A percentile compares a stretch with the other conserved stretches of the same genome.
Conservation (phyloP, 768 basidiomycete genomes). For the Lactarius quietus region DNA sequence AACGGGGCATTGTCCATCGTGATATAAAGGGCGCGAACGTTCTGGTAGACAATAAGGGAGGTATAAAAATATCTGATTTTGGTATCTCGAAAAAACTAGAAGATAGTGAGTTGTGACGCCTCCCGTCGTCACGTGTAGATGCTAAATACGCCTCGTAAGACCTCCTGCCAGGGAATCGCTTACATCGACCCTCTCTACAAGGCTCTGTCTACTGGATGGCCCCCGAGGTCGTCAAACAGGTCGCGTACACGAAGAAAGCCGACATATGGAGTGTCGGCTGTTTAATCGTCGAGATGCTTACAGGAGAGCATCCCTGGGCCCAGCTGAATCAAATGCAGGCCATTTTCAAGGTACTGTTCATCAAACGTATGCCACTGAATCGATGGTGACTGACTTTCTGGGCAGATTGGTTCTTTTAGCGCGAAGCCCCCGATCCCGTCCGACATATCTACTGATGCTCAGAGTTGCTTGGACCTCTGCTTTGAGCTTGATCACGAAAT, state of each 20-base stretch:
- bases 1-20: conserved; percentile 91
- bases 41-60: conserved; percentile 95
- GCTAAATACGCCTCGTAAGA: conserved; percentile 29
- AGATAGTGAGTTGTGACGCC: conserved; percentile 63
- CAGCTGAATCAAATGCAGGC: conserved; percentile 99
- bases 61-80: conserved; percentile 96
- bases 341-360: conserved; percentile 77
- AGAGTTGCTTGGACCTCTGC: conserved; percentile 79
- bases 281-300: conserved; percentile 94
- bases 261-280: conserved; percentile 98
- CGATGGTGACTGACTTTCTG: neutral
- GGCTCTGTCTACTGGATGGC: conserved; percentile 99
- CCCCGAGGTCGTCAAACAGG: conserved; percentile 97
- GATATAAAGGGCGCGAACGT: conserved; percentile 99
- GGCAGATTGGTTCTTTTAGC: conserved; percentile 84
- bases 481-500: conserved; percentile 82
- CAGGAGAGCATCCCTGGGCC: conserved; percentile 93
- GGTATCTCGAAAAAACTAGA: conserved; percentile 98
- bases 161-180: conserved; percentile 56
- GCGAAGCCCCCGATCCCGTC: conserved; percentile 85
- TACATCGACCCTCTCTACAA: conserved; percentile 89
- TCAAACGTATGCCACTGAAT: neutral
- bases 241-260: conserved; percentile 83
- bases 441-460: conserved; percentile 87
- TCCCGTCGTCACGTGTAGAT: neutral